Percentiles rank a stretch among this genome's conserved stretches.
These are phyloP conservation scores for Penicillium thymicola DNA, from an alignment of 2,329 filamentous ascomycete species.

Conservation along the genomic window DNA sequence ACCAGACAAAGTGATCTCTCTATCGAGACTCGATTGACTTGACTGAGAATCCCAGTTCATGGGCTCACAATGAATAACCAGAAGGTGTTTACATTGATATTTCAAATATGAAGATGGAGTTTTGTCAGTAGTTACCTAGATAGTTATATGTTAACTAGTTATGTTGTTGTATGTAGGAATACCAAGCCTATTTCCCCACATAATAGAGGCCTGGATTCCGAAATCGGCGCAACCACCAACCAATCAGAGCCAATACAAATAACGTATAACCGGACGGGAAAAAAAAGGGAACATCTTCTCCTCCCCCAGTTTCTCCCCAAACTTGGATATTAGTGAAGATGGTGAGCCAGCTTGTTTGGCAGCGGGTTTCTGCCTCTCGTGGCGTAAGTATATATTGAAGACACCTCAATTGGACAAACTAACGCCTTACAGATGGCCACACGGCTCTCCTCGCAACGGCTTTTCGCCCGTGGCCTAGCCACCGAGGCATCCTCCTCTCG, in stretches of 20 bases:
- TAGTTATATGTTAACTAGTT: too few species aligned
- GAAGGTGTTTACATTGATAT: too few species aligned
- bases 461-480: slow-evolving; percentile 34
- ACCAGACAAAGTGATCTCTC: too few species aligned
- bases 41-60: too few species aligned
- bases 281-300: slow-evolving; percentile 21
- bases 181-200: slow-evolving; percentile 4
- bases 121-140: too few species aligned
- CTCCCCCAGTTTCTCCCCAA: slow-evolving; percentile 14
- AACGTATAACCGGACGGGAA: slow-evolving; percentile 15
- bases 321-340: slow-evolving; percentile 24
- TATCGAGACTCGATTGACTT: too few species aligned
- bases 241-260: slow-evolving; percentile 23
- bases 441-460: slow-evolving; percentile 34
- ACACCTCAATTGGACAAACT: slow-evolving; percentile 8
- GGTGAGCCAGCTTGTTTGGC: slow-evolving; percentile 42
- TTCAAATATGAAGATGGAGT: too few species aligned
- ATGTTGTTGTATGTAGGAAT: too few species aligned
- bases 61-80: too few species aligned
- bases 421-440: slow-evolving; percentile 30
- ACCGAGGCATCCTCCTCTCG: slow-evolving; percentile 49
- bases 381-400: slow-evolving; percentile 30
- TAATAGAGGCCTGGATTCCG: slow-evolving; percentile 11
- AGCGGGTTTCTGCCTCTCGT: slow-evolving; percentile 37
- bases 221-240: slow-evolving; percentile 19